phyloP scores from a whole-genome alignment of 352 stramenopile genomes.

The Phytopythium boreale region DNA sequence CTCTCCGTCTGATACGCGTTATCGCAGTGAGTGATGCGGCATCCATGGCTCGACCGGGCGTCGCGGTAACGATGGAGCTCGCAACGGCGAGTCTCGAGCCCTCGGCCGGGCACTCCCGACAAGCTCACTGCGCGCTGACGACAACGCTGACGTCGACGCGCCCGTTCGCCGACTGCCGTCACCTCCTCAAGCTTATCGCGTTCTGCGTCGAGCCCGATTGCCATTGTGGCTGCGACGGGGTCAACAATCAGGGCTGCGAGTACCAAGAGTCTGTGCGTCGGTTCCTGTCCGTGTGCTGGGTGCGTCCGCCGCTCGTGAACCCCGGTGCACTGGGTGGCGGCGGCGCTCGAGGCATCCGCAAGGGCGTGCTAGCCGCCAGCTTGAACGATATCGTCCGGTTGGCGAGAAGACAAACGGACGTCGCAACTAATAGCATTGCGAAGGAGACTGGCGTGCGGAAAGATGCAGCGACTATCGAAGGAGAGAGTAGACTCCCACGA shows the following conservation, averaged over 20 bases:
- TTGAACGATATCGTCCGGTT: slow-evolving; percentile 2
- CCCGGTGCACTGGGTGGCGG: background rate
- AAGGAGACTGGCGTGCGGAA: background rate
- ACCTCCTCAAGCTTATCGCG: background rate
- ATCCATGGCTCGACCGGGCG: background rate
- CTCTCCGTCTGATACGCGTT: background rate
- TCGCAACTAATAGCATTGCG: too few relatives aligned
- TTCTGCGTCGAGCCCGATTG: background rate
- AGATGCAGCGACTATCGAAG: background rate
- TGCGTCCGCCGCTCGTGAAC: background rate
- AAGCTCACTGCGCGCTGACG: background rate
- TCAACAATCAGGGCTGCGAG: background rate
- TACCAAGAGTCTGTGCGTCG: background rate
- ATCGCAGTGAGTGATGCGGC: background rate
- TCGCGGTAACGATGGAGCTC: background rate
- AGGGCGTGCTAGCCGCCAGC: background rate
- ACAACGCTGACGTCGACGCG: background rate
- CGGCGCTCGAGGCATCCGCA: background rate
- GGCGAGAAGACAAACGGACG: background rate
- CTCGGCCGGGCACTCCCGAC: background rate
- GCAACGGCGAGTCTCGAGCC: background rate
- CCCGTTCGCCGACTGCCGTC: background rate
- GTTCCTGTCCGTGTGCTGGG: slow-evolving; percentile 2
- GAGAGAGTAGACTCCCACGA: background rate
- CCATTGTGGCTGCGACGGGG: background rate